Base-by-base conservation (phyloP, 2,329 filamentous ascomycete genomes). In the Penicillium sumatraense region DNA sequence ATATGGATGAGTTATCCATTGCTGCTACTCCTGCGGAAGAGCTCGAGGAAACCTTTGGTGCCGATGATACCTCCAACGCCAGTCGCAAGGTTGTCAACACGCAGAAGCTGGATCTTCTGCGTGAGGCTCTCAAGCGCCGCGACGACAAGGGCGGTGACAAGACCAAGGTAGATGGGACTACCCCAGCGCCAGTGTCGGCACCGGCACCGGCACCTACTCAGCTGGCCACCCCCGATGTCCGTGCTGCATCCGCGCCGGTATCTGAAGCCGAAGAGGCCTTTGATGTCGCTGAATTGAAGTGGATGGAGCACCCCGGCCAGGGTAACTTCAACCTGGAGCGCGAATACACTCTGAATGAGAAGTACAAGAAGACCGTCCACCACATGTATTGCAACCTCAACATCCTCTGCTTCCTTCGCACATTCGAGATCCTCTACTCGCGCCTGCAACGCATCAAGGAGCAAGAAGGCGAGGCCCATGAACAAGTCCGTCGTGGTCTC, bases 361-460 rank as follows among this genome's bases (percentile, higher is more conserved):
- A 90, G 54, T 96, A 95, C 75, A 83, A 83, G 63, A 89, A 93
- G 44, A 86, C 87, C 10, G 87, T 86, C 75, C 96, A 91, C 79
- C 93, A 93, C 70, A 86, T 98, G 71, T 99, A 96, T 78, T 89
- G 88, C 72, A 98, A 97, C 72, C 85, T 91, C 66, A 91, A 89
- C 3, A 88, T 99, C 56, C 96, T 92, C 71, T 93, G 95, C 75
- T 98, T 99, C 81, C 89, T 99, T 79, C 90, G 89, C 64, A 88
- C 96, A 58, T 95, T 99, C 72, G 87, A 96, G 69, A 89, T 89
- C n/a, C 80, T 99, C 5, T 98, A 96, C 75, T 86, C 87, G 67
- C 87, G 95, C 36, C 82, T 99, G 13, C 81, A 89, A 59, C 89
- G 89, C 57, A 86, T 98, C 73, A 98, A 98, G 78, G 82, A 88